Evolutionary conservation across 441 rosid species (phyloP).

Genomic region (Adansonia grandidieri): DNA sequence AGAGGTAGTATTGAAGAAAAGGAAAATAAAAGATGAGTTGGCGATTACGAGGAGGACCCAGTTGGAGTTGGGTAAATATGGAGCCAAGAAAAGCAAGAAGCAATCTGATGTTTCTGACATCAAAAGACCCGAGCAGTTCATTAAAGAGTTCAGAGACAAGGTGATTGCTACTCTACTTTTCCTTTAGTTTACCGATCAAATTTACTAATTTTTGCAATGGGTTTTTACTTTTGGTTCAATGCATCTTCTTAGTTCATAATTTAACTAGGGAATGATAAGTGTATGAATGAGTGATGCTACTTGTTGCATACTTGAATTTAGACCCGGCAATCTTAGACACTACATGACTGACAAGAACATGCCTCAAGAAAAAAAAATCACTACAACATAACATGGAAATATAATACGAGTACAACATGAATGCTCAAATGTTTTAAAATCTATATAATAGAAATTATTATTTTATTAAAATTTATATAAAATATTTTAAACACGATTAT

Average conservation of each 20-base stretch:
- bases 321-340: too few relatives aligned
- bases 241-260: not conserved
- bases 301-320: too few relatives aligned
- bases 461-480: too few relatives aligned
- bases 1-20: conserved; percentile 78
- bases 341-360: too few relatives aligned
- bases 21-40: conserved; percentile 77
- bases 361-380: too few relatives aligned
- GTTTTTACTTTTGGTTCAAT: not conserved
- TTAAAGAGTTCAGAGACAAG: not conserved
- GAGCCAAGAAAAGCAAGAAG: conserved; percentile 47
- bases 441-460: too few relatives aligned
- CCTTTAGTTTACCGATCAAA: not conserved
- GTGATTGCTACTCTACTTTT: not conserved
- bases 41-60: conserved; percentile 77
- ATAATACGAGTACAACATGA: too few relatives aligned
- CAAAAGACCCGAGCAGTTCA: conserved; percentile 36
- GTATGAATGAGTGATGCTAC: too few relatives aligned
- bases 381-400: too few relatives aligned
- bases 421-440: too few relatives aligned
- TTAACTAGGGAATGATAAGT: too few relatives aligned
- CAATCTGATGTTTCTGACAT: conserved; percentile 57
- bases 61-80: conserved; percentile 63
- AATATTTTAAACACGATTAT: too few relatives aligned
- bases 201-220: not conserved